These are phyloP conservation scores for Phaeosphaeriaceae sp. DNA, from an alignment of 2,329 filamentous ascomycete genomes.

Conservation along the genomic window DNA sequence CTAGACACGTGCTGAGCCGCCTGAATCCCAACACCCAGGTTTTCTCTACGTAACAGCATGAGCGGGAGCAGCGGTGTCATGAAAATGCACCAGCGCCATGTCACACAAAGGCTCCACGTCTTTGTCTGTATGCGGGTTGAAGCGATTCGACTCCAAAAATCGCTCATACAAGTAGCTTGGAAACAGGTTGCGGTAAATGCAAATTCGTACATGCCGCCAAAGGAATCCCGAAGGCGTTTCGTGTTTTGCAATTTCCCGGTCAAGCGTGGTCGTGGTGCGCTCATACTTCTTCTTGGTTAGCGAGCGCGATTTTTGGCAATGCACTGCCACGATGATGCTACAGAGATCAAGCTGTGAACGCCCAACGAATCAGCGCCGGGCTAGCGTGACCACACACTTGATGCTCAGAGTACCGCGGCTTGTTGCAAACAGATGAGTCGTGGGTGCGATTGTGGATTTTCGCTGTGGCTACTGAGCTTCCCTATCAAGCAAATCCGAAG, in stretches of 20 bases:
- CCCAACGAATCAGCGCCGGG: conserved; percentile 1
- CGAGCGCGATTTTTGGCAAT: conserved; percentile 8
- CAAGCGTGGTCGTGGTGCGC: conserved; percentile 10
- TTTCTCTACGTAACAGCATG: conserved; percentile 12
- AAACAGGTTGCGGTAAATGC: conserved; percentile 15
- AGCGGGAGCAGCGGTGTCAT: conserved; percentile 2
- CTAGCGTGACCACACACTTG: neutral
- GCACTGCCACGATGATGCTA: conserved; percentile 7
- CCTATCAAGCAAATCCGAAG: conserved; percentile 2
- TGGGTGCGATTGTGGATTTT: neutral
- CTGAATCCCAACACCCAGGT: conserved; percentile 2
- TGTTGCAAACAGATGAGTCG: neutral
- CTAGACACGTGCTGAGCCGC: conserved; percentile 12
- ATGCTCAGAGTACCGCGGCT: neutral
- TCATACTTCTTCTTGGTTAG: conserved; percentile 33
- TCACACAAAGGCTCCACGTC: conserved; percentile 12
- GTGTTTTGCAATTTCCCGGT: conserved; percentile 19
- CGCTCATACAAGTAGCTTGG: conserved; percentile 21
- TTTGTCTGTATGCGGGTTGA: conserved; percentile 9
- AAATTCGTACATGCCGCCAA: conserved; percentile 14
- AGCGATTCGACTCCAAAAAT: conserved; percentile 34
- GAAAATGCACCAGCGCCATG: conserved; percentile 6
- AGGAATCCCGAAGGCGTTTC: conserved; percentile 9
- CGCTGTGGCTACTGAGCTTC: neutral
- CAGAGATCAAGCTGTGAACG: neutral